Conservation (phyloP, 1,139 yeast genomes). For the Sugiyamaella pinicola region DNA sequence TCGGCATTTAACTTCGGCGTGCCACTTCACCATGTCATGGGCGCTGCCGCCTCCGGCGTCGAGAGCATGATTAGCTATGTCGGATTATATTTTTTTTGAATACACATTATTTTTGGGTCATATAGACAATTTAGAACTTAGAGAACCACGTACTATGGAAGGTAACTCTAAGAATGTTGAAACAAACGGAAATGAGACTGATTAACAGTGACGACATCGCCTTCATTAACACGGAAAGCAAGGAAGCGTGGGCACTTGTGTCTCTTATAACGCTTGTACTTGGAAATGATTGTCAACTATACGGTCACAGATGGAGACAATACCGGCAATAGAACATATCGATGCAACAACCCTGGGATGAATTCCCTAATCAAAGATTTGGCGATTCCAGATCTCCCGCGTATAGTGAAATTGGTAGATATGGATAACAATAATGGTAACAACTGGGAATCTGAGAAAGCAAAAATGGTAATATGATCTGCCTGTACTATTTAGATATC, state of each 20-base stretch:
- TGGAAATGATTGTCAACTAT: conserved; percentile 99
- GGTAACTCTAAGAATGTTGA: conserved; percentile 97
- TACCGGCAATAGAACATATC: conserved; percentile 99
- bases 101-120: conserved; percentile 19
- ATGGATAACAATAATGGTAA: too few relatives aligned
- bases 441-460: too few relatives aligned
- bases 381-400: too few relatives aligned
- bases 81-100: too few relatives aligned
- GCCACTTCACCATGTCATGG: too few relatives aligned
- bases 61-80: conserved; percentile 11
- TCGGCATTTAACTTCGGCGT: too few relatives aligned
- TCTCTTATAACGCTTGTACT: conserved; percentile 99
- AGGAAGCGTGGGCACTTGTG: conserved; percentile 99
- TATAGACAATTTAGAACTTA: conserved; percentile 68
- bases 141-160: conserved; percentile 87
- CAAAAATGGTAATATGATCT: too few relatives aligned
- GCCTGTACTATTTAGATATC: too few relatives aligned
- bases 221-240: conserved; percentile 99
- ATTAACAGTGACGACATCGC: conserved; percentile 99
- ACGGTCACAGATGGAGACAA: conserved; percentile 92
- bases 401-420: too few relatives aligned
- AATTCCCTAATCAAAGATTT: too few relatives aligned
- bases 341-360: conserved; percentile 98
- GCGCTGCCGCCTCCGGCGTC: neutral
- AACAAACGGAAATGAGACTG: conserved; percentile 99